A percentile compares a stretch with the other conserved stretches of the same genome.
Conservation (phyloP, 2,329 filamentous ascomycete species). For the Colletotrichum filicis region DNA sequence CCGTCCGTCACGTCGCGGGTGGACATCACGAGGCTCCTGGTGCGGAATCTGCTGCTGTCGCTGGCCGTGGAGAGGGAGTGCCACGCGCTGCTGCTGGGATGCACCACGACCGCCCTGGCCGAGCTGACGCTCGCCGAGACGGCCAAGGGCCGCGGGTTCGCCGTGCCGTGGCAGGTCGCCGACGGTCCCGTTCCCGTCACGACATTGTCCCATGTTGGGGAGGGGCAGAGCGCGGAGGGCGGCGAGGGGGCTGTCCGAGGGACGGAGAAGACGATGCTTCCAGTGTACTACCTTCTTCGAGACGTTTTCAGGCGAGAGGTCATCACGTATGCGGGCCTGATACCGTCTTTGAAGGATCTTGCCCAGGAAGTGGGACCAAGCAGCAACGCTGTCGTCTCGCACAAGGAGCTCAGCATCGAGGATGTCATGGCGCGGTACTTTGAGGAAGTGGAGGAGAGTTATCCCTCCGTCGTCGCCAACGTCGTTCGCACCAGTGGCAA, state of each 20-base stretch:
- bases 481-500: slow-evolving; percentile 94
- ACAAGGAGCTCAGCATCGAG: slow-evolving; percentile 88
- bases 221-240: not conserved
- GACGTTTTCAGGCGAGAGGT: slow-evolving; percentile 89
- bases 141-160: slow-evolving; percentile 88
- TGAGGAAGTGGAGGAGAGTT: slow-evolving; percentile 83
- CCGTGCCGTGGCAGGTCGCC: slow-evolving; percentile 82
- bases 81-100: slow-evolving; percentile 81
- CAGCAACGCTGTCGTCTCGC: slow-evolving; percentile 62
- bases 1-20: slow-evolving; percentile 79
- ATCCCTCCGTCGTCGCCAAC: slow-evolving; percentile 92
- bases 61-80: slow-evolving; percentile 70
- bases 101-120: slow-evolving; percentile 88
- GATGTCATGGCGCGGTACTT: slow-evolving; percentile 93
- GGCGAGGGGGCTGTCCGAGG: not conserved
- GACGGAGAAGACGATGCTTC: slow-evolving; percentile 40
- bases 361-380: slow-evolving; percentile 44
- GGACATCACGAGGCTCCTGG: slow-evolving; percentile 78
- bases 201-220: slow-evolving; percentile 10
- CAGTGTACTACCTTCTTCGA: slow-evolving; percentile 81
- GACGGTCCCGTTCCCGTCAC: slow-evolving; percentile 69
- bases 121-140: slow-evolving; percentile 88
- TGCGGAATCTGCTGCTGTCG: slow-evolving; percentile 76
- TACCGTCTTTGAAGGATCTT: slow-evolving; percentile 62
- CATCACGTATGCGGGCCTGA: slow-evolving; percentile 69